These are phyloP conservation scores for Hygrophorus pudorinus DNA, from an alignment of 768 basidiomycete species.

Conservation along the genomic window DNA sequence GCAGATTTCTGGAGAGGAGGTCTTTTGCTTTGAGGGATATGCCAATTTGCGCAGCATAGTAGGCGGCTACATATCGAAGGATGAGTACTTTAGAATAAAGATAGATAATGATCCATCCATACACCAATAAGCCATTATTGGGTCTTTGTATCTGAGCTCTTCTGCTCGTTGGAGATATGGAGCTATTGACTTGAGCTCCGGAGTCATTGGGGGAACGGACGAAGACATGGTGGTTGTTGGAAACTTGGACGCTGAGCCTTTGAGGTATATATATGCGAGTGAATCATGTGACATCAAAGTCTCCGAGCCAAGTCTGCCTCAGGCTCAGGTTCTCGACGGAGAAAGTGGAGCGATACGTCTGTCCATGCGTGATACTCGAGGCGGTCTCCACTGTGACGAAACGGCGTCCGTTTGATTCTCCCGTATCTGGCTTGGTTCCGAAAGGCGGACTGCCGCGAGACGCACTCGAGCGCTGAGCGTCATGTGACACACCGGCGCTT, in stretches of 20 bases:
- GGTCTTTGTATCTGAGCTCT: conserved; percentile 75
- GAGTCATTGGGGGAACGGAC: conserved; percentile 44
- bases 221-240: conserved; percentile 18
- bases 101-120: conserved; percentile 21
- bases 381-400: not conserved
- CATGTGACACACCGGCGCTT: too few relatives aligned
- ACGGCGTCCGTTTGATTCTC: not conserved
- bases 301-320: too few relatives aligned
- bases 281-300: too few relatives aligned
- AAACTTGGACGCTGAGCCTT: too few relatives aligned
- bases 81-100: not conserved
- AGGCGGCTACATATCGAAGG: conserved; percentile 48
- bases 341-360: too few relatives aligned
- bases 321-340: too few relatives aligned
- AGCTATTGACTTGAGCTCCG: conserved; percentile 54
- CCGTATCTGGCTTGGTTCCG: not conserved
- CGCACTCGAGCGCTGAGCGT: too few relatives aligned
- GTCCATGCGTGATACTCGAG: too few relatives aligned
- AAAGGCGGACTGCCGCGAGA: too few relatives aligned
- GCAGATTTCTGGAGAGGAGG: conserved; percentile 49
- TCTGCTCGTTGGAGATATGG: conserved; percentile 87
- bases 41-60: conserved; percentile 85
- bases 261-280: too few relatives aligned
- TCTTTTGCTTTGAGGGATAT: conserved; percentile 67
- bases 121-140: conserved; percentile 96